Base-by-base conservation (phyloP, 345 rosid species). In the Nasturtium officinale region DNA sequence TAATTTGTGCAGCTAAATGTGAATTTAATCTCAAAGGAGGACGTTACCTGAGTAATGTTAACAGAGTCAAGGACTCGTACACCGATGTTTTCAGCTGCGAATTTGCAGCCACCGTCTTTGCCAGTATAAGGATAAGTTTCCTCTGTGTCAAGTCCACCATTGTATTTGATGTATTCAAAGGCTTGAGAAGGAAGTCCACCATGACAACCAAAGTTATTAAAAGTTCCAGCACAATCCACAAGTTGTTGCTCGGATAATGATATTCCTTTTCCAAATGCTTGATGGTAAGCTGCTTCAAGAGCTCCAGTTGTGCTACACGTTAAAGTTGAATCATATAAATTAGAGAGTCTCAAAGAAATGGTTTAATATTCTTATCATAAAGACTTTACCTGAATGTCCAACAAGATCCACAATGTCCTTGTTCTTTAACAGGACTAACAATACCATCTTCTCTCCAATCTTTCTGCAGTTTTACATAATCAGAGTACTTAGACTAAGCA, bases 111-210 rank as follows among this genome's bases (percentile, higher is more conserved):
- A 38, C 90, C 89, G 23, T 86, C 75, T 73, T 71, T 25, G 9
- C 75, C 97, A 0, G 79, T 80, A 79, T 95, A 91, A 55, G 97
- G 97, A 73, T 95, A 95, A 54, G 93, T 81, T 33, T 78, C 87
- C 81, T 95, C 97, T 1, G 96, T 88, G 62, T 91, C 97, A 15
- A 95, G 88, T 5, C 99, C 99, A 37, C 97, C 98, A 9, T 91
- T 91, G 72, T 63, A 91, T 64, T 91, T 95, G 69, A 95, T 86
- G 83, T 95, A 95, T 62, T 95, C 99, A 37, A 87, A 95, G 71
- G 99, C 98, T 77, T 93, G 98, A 42, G 97, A 93, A 11, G 96
- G 96, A 82, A 93, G 82, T 45, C 97, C 98, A 67, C 98, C 98
- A 59, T 15, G 45, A 80, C 98, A 93, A 45, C 97, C 98, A 40